Evolutionary conservation across 2,329 filamentous ascomycete species (phyloP), one percentile per base, ranked within the genome.

Genomic region (Pleomassaria siparia): DNA sequence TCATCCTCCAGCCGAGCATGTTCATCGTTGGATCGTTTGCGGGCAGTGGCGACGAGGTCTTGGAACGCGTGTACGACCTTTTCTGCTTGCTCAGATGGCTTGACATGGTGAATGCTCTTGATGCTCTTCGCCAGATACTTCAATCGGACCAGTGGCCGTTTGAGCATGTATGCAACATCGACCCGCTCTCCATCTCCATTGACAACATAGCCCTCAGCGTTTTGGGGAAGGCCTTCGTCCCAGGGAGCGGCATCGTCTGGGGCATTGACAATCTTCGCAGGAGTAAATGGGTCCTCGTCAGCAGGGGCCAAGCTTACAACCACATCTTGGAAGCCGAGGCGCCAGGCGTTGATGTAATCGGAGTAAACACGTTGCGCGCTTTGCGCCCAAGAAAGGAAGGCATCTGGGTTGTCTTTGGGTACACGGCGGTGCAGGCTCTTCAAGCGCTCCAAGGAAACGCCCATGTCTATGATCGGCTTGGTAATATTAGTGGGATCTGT

Each of bases 401-500:
- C 80, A 47, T 87, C 81, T 1, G 87, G 75, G 55, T 94, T 85
- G 18, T 85, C 79, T 42, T 88, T 76, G 0, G 92, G 91, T 13
- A 95, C 88, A 44, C 86, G 85, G 62, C 83, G 87, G 73, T 99
- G 94, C 29, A 89, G 75, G 20, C 81, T 83, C 69, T 87, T 91
- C 40, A 99, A 75, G 59, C 89, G 86, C 70, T 97, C 91, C 4
- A 99, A 78, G 3, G 87, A 85, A 46, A 96, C 81, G 7, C 94
- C 94, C 91, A 99, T 97, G 59, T 90, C 86, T 35, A 97, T 85
- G 44, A 99, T 95, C 0, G 92, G 88, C 69, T 90, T 89, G 12
- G 89, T 91, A 55, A 91, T 79, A 60, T 80, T 81, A 42, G 44
- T 64, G 51, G 79, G 70, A 47, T 88, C 78, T 56, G 83, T 82